A percentile compares a stretch with the other conserved stretches of the same genome.
phyloP scores from a whole-genome alignment of 805 yeast species.

The Kodamaea lidongshanica region DNA sequence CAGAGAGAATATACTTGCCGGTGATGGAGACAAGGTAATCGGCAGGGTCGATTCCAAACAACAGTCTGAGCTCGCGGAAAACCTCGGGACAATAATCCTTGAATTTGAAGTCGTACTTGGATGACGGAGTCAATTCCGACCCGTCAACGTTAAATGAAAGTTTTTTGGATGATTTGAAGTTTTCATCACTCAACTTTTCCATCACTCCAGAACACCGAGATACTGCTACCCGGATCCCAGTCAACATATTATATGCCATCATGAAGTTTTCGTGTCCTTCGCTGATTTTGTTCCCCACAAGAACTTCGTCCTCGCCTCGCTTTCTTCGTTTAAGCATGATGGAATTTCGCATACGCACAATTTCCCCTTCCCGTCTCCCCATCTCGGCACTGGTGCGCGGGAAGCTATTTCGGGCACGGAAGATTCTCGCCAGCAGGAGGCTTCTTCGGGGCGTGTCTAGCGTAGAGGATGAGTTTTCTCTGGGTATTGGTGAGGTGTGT shows the following conservation, averaged over 20 bases:
- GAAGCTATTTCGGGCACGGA: constrained; percentile 14
- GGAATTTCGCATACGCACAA: constrained; percentile 46
- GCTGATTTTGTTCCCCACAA: constrained; percentile 74
- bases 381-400: constrained; percentile 34
- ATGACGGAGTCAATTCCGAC: constrained; percentile 83
- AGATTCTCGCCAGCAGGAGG: constrained; percentile 5
- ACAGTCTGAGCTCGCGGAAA: constrained; percentile 71
- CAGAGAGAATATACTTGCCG: constrained; percentile 86
- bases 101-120: constrained; percentile 92
- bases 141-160: constrained; percentile 84
- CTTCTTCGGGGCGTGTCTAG: constrained; percentile 1
- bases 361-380: no score
- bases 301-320: constrained; percentile 49
- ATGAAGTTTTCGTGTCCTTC: constrained; percentile 94
- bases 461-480: no score
- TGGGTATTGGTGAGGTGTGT: no score
- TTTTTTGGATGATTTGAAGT: constrained; percentile 69
- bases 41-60: constrained; percentile 90
- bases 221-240: constrained; percentile 94
- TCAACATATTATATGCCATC: constrained; percentile 93
- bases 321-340: constrained; percentile 39
- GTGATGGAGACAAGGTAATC: constrained; percentile 90
- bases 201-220: constrained; percentile 85
- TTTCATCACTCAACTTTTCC: constrained; percentile 62
- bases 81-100: constrained; percentile 96